Percentiles rank a stretch among this genome's conserved stretches.
Evolutionary conservation across 495 filamentous ascomycete genomes (phyloP).

Genomic region (Tuber brumale): DNA sequence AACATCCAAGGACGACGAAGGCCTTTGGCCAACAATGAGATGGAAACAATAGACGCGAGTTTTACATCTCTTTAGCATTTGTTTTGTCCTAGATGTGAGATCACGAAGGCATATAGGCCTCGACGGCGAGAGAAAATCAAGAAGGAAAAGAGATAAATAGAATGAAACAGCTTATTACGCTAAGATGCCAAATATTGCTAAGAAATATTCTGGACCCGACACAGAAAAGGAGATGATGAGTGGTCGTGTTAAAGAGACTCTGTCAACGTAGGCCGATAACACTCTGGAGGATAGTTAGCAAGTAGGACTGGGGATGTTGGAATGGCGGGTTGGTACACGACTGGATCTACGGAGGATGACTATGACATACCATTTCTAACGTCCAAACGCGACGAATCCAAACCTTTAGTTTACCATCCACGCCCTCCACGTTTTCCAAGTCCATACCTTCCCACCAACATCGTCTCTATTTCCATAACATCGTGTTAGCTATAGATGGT

Average conservation of each 20-base stretch:
- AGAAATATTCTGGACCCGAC: neutral
- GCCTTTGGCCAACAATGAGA: neutral
- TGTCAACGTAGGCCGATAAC: constrained; percentile 77
- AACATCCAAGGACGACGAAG: neutral
- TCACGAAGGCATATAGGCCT: too few relatives aligned
- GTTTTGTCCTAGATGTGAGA: neutral
- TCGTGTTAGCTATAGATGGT: constrained; percentile 9
- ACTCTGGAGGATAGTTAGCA: constrained; percentile 49
- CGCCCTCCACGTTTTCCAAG: constrained; percentile 77
- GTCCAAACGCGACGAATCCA: constrained; percentile 99
- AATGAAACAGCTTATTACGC: neutral
- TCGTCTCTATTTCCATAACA: constrained; percentile 48
- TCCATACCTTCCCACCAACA: constrained; percentile 99
- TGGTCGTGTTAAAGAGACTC: constrained; percentile 12
- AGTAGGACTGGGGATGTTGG: constrained; percentile 27
- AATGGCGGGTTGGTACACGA: neutral
- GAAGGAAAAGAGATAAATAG: neutral
- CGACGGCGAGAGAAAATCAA: neutral
- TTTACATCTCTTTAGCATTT: neutral
- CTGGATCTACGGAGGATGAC: constrained; percentile 1
- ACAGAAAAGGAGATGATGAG: neutral
- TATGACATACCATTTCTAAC: constrained; percentile 75
- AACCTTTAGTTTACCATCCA: constrained; percentile 88
- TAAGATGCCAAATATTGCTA: neutral
- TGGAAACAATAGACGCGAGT: neutral